These are phyloP conservation scores for Arabis hirsuta DNA, from an alignment of 345 rosid genomes.

Conservation along the genomic window DNA sequence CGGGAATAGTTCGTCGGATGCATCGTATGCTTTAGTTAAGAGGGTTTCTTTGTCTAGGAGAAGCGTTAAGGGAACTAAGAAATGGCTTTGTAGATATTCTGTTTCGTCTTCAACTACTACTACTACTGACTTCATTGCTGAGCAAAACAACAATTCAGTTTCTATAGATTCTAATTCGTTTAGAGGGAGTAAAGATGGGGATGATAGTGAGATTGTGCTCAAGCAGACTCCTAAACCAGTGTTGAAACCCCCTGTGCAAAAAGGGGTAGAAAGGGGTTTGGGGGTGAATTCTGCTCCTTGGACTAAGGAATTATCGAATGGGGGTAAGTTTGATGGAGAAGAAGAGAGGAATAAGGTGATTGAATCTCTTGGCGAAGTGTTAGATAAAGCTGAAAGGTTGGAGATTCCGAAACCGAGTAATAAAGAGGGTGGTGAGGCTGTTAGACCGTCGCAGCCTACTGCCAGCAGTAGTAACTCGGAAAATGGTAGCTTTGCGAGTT, in stretches of 20 bases:
- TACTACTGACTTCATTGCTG: constrained; percentile 71
- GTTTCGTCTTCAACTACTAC: constrained; percentile 52
- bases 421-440: constrained; percentile 48
- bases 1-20: constrained; percentile 50
- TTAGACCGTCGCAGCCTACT: constrained; percentile 42
- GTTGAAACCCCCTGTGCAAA: constrained; percentile 54
- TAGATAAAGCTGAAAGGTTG: constrained; percentile 86
- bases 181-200: constrained; percentile 50
- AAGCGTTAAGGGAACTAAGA: constrained; percentile 51
- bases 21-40: constrained; percentile 59
- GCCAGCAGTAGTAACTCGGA: constrained; percentile 38
- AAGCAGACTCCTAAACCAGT: constrained; percentile 86
- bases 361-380: constrained; percentile 85
- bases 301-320: constrained; percentile 40
- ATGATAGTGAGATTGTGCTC: constrained; percentile 61
- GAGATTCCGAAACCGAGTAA: constrained; percentile 54
- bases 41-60: constrained; percentile 63
- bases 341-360: constrained; percentile 72
- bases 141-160: constrained; percentile 56
- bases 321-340: constrained; percentile 46
- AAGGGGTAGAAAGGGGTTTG: constrained; percentile 38
- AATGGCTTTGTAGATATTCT: constrained; percentile 85
- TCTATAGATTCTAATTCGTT: constrained; percentile 56
- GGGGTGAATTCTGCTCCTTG: constrained; percentile 48
- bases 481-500: constrained; percentile 42